Conservation (phyloP, 2,329 filamentous ascomycete genomes). For the Fusarium sp. region DNA sequence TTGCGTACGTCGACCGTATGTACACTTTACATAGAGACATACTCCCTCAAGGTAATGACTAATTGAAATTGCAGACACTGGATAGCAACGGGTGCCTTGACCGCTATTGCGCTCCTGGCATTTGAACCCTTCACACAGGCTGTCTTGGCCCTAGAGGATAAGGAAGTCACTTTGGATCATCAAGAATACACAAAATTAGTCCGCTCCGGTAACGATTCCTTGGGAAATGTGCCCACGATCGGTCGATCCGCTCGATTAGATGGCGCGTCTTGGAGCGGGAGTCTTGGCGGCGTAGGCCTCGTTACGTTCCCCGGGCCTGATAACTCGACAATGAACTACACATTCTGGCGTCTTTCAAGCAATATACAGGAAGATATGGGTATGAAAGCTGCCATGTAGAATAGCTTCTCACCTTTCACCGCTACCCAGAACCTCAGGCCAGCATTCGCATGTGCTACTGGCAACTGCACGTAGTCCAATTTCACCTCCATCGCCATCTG, state of each 20-base stretch:
- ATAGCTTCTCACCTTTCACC: conserved; percentile 1
- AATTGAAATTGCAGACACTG: background rate
- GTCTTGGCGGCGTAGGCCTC: fast-evolving
- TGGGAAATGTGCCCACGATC: background rate
- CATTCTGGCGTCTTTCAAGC: too few species aligned
- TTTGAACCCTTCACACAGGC: conserved; percentile 19
- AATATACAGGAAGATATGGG: background rate
- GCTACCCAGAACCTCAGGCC: background rate
- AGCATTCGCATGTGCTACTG: conserved; percentile 2
- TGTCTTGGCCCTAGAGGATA: background rate
- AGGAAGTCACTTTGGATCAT: background rate
- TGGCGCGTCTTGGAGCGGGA: background rate
- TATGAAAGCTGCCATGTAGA: conserved; percentile 21
- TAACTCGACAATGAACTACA: background rate
- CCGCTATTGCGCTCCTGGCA: conserved; percentile 3
- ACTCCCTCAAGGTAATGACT: background rate
- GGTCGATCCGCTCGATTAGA: background rate
- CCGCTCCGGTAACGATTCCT: background rate
- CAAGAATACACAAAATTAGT: background rate
- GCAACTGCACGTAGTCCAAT: conserved; percentile 25
- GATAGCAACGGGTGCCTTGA: conserved; percentile 1
- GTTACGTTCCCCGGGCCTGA: background rate
- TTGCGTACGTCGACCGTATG: conserved; percentile 16
- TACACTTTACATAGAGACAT: background rate
- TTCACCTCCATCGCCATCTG: conserved; percentile 14